phyloP scores from a whole-genome alignment of 2,329 filamentous ascomycete genomes.

The Byssoonygena ceratinophila region DNA sequence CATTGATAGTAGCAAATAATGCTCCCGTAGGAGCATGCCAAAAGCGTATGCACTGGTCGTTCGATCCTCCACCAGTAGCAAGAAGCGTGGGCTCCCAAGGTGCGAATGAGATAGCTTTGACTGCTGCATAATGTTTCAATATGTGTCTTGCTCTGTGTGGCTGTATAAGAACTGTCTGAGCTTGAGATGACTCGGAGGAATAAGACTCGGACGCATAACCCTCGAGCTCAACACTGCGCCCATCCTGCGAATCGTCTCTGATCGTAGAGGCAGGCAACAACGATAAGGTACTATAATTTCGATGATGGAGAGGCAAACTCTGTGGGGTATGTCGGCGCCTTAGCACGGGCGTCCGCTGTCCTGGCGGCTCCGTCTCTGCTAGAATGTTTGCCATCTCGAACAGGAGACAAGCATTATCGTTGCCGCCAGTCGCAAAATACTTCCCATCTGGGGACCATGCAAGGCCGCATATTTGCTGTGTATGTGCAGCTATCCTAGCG shows the following conservation, averaged over 20 bases:
- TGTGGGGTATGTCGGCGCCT: background rate
- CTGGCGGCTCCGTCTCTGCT: background rate
- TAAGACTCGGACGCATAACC: background rate
- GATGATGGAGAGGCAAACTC: background rate
- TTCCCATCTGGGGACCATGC: slow-evolving; percentile 69
- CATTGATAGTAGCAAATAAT: slow-evolving; percentile 78
- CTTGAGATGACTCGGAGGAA: slow-evolving; percentile 1
- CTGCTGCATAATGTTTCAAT: slow-evolving; percentile 72
- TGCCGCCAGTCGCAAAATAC: slow-evolving; percentile 76
- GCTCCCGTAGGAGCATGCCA: slow-evolving; percentile 78
- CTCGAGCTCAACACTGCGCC: background rate
- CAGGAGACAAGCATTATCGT: slow-evolving; percentile 80
- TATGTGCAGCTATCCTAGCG: slow-evolving; percentile 65
- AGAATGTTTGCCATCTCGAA: slow-evolving; percentile 57
- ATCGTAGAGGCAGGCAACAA: background rate
- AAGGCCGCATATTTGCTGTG: slow-evolving; percentile 87
- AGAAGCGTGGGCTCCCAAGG: slow-evolving; percentile 83
- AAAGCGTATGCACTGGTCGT: slow-evolving; percentile 93
- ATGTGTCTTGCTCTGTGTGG: slow-evolving; percentile 55
- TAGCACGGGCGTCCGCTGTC: background rate
- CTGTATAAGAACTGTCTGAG: slow-evolving; percentile 41
- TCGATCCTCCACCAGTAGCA: slow-evolving; percentile 84
- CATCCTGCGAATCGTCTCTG: background rate
- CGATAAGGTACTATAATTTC: slow-evolving; percentile 2
- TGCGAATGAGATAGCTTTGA: slow-evolving; percentile 95